Base-by-base conservation (phyloP, 768 basidiomycete genomes). In the Auricularia heimuer region DNA sequence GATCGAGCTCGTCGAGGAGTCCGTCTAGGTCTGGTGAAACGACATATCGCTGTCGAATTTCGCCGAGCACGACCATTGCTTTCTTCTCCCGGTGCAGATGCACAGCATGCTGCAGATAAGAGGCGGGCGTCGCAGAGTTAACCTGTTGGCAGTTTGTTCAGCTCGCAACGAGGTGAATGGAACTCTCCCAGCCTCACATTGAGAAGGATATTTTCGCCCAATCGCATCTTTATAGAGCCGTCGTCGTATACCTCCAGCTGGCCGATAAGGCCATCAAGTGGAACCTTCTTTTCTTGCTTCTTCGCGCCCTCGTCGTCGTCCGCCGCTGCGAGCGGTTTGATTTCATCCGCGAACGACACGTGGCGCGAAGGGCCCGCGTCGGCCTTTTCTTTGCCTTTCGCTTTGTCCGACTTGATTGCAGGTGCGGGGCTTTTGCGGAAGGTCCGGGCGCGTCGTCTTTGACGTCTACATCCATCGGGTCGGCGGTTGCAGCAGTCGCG, bases 51-150 rank as follows among this genome's bases (percentile, higher is more conserved):
- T 88, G 88, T 77, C 88, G 87, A 61, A 96, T 83, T 72, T 94
- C 88, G n/a, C 94, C 94, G 0, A 97, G 78, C 3, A 94, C 85
- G 44, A 80, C 80, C 24, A 93, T 75, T 33, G 78, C 79, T 69
- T 88, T 88, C 21, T 79, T 76, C 45, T 75, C 75, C 62, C 76
- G 70, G 72, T 96, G 87, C 35, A 96, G 71, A 69, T 87, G 81
- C 21, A 91, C 87, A 4, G 90, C 89, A 64, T 96, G 92, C 72
- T 95, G 92, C 2, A 95, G 81, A 74, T 96, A 96, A 0, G 92
- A 89, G 1, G 92, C 85, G 64, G 88, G 89, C 1, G 90, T 92
- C 7, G 88, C 91, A 10, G 89, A 85, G 18, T 83, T 85, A 37
- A 96, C 87, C 94, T 92, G 70, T 42, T 54, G 29, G 56, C 56